Base-by-base conservation (phyloP, 768 basidiomycete species). In the Mrakia gelida region DNA sequence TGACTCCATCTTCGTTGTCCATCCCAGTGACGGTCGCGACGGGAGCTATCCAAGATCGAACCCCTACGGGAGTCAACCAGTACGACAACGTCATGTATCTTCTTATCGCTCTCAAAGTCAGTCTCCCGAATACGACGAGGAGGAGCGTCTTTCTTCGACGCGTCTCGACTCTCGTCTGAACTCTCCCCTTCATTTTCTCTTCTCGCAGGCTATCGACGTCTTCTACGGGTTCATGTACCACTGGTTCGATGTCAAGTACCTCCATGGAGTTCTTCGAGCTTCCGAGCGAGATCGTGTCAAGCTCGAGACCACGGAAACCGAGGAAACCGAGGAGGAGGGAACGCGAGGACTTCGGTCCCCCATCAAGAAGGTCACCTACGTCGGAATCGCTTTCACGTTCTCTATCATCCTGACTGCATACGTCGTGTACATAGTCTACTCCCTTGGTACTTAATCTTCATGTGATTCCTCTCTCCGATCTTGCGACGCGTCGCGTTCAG, bases 11-110 rank as follows among this genome's bases (percentile, higher is more conserved):
- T 21, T 6, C n/a, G 43, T 59, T 15, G 0, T 8, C 26, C 28
- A 2, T 59, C 26, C 8, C 59, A 59, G 59, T 78, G 30, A 71
- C 73, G 54, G 72, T 78, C 61, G 45, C 77, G 15, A 62, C 61
- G 11, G 77, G 77, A 26, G 72, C 72, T 34, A 78, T 78, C 8
- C 77, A 78, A 54, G 77, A 78, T 38, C 61, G 65, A 23, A 74
- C 49, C 21, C 71, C 77, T 23, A 65, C 26, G 1, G 71, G 71
- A 5, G 32, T 26, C 30, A 73, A 73, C 71, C 71, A 78, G 45
- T 78, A 78, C 63, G 34, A 65, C 49, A 67, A 74, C 7, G 67
- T 74, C 16, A 54, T 78, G 32, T 54, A 41, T 49, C 49, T 78
- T 56, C 32, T 78, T 4, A 78, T 78, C 62, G 77, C 77, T 28